phyloP scores from a whole-genome alignment of 2,329 filamentous ascomycete species.

The Fonsecaea pedrosoi region DNA sequence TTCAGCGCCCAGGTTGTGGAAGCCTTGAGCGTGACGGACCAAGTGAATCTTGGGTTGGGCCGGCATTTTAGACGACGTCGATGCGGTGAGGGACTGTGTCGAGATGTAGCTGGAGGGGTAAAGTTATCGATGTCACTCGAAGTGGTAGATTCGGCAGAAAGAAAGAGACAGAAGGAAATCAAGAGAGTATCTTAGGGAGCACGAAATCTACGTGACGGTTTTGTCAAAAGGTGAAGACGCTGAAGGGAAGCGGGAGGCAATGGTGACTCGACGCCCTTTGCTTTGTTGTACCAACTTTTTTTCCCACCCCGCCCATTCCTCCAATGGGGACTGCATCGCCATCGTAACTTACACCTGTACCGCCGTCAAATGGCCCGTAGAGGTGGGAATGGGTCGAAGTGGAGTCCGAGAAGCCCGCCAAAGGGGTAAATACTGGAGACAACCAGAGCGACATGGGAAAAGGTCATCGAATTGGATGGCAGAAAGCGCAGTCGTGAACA shows the following conservation, averaged over 20 bases:
- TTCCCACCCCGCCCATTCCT: background rate
- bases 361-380: slow-evolving; percentile 21
- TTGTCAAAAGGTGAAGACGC: background rate
- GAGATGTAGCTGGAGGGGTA: background rate
- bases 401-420: background rate
- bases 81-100: background rate
- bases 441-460: background rate
- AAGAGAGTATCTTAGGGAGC: background rate
- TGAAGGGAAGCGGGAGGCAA: background rate
- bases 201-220: background rate
- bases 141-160: background rate
- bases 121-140: background rate
- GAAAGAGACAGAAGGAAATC: background rate
- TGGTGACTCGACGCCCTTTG: background rate
- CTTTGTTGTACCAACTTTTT: background rate
- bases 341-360: background rate
- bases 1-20: slow-evolving; percentile 75
- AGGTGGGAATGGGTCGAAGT: background rate
- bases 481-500: slow-evolving; percentile 13
- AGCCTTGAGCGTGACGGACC: slow-evolving; percentile 62
- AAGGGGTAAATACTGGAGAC: background rate
- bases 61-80: slow-evolving; percentile 23
- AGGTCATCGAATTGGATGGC: slow-evolving; percentile 15
- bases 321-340: background rate
- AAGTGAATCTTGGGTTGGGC: slow-evolving; percentile 36